Evolutionary conservation across 805 yeast species (phyloP).

Genomic region (Clavispora fructus): DNA sequence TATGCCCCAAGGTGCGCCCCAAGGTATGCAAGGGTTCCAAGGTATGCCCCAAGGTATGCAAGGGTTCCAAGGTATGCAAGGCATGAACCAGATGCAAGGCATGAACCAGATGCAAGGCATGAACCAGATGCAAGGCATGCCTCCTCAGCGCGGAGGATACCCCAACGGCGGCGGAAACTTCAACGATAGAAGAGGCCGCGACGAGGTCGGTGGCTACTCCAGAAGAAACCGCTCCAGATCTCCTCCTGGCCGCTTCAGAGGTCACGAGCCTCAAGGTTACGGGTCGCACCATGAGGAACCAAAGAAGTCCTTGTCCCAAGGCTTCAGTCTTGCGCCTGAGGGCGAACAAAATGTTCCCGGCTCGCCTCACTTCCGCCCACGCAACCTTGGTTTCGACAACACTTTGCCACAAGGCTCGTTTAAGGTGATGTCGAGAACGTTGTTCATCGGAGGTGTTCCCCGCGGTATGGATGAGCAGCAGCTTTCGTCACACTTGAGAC

Average conservation of each 20-base stretch:
- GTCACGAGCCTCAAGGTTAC: constrained; percentile 6
- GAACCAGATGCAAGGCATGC: constrained; percentile 7
- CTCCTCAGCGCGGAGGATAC: not conserved
- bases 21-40: not conserved
- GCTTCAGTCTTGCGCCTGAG: constrained; percentile 25
- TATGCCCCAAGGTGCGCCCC: not conserved
- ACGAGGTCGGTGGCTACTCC: constrained; percentile 30
- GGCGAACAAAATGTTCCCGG: constrained; percentile 67
- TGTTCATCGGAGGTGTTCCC: constrained; percentile 93
- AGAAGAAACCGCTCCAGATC: constrained; percentile 54
- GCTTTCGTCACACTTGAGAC: constrained; percentile 65
- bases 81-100: not conserved
- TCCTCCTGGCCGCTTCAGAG: constrained; percentile 29
- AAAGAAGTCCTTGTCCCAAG: constrained; percentile 2
- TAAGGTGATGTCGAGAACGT: constrained; percentile 81
- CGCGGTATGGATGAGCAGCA: constrained; percentile 72
- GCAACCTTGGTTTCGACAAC: constrained; percentile 64
- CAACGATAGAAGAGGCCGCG: constrained; percentile 27
- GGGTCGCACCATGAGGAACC: not conserved
- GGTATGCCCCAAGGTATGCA: not conserved
- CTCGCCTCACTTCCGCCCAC: constrained; percentile 72
- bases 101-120: constrained; percentile 1
- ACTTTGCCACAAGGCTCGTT: constrained; percentile 71
- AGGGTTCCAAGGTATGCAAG: constrained; percentile 35
- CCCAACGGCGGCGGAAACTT: not conserved